Conservation (phyloP, 2,329 filamentous ascomycete genomes). For the Xylaria sp. region DNA sequence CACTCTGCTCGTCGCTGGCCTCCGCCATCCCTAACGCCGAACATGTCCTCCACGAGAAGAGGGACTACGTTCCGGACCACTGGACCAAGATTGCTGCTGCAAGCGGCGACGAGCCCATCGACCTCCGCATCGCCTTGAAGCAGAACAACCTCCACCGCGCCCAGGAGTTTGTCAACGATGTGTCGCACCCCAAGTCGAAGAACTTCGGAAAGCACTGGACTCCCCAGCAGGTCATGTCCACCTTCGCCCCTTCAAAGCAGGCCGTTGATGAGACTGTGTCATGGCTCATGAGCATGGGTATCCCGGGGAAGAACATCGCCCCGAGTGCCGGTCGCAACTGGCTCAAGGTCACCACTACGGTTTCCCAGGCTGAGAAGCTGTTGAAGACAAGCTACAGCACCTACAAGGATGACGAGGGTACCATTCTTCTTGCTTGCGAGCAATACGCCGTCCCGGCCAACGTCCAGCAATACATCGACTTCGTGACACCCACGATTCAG, state of each 20-base stretch:
- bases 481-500: conserved; percentile 13
- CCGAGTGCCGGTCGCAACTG: conserved; percentile 7
- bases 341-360: conserved; percentile 6
- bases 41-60: conserved; percentile 11
- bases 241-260: conserved; percentile 7
- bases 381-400: conserved; percentile 5
- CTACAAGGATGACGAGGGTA: conserved; percentile 5
- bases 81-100: conserved; percentile 3
- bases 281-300: conserved; percentile 8
- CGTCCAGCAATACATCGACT: conserved; percentile 11
- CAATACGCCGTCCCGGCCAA: conserved; percentile 2
- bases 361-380: conserved; percentile 12
- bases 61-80: neutral
- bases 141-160: conserved; percentile 9
- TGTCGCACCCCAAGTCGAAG: conserved; percentile 9
- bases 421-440: conserved; percentile 7
- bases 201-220: conserved; percentile 10
- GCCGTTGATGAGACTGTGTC: conserved; percentile 1
- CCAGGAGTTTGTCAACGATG: conserved; percentile 7
- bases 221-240: conserved; percentile 6
- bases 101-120: neutral
- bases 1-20: conserved; percentile 1
- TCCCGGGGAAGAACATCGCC: neutral
- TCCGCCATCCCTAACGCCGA: neutral
- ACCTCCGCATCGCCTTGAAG: conserved; percentile 11